Evolutionary conservation across 2,329 filamentous ascomycete genomes (phyloP), one percentile per base, ranked within the genome.

Genomic region (Aspergillus quadricinctus): DNA sequence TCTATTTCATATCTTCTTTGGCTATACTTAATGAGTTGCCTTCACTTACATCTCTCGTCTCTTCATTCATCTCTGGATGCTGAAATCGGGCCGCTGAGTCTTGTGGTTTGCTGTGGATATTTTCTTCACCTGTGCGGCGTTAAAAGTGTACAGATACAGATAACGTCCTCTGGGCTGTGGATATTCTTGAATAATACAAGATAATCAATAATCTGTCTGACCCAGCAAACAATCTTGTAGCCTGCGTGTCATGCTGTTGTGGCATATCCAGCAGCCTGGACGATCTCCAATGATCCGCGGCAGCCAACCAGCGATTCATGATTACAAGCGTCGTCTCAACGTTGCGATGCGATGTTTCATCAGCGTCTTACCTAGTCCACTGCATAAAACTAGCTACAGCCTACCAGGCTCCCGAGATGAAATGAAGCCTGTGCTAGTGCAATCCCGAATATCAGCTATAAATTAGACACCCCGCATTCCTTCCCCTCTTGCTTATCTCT

Each of bases 1-100:
- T 49, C 45, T 48, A 50, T 57, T 62, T 48, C 43, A 54, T 54
- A 49, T 53, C 31, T 41, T 57, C 55, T 52, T 52, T 46, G 43
- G 43, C 43, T 27, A 23, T 46, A 25, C 21, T 37, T 50, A 56
- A 54, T 49, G 40, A 52, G 9, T 48, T 57, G 19, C 46, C 51
- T 50, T 27, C 37, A 40, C 31, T 46, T 40, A 35, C 11, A 46
- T 46, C 19, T 23, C 23, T 56, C 41, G 21, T 50, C 51, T 50
- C 51, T 50, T 25, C 35, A 21, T 21, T 50, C 23, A 40, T 14
- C 29, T 35, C 31, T 6, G 31, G 17, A 17, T 37, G 31, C 31
- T 29, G 5, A 37, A 14, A 37, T 37, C 31, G 31, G 31, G 31
- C 25, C 4, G 4, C 17, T 37, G 14, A 37, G 31, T 37, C 14